phyloP scores from a whole-genome alignment of 2,329 filamentous ascomycete genomes.

The Penicillium brasilianum region DNA sequence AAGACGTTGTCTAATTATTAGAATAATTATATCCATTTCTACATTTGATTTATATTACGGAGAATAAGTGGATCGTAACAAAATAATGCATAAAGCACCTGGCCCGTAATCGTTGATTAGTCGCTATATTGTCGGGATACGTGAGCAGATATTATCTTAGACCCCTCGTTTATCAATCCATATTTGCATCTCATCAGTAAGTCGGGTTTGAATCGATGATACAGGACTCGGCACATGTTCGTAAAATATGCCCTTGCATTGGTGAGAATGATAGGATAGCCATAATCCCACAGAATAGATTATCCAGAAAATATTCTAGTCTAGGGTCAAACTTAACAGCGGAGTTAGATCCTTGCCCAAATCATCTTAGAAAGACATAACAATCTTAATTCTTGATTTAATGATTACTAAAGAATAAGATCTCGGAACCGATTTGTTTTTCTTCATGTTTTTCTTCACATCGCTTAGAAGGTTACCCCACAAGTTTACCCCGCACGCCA shows the following conservation, averaged over 20 bases:
- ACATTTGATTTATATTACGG: neutral
- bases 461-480: constrained; percentile 3
- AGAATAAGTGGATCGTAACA: neutral
- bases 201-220: neutral
- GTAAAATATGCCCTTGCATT: no score
- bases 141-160: neutral
- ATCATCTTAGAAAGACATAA: neutral
- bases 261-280: no score
- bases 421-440: neutral
- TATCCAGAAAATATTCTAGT: no score
- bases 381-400: no score
- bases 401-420: neutral
- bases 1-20: no score
- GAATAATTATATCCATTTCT: neutral
- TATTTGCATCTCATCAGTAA: neutral
- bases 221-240: no score
- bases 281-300: no score
- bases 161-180: neutral
- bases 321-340: no score
- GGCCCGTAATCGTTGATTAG: no score
- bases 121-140: neutral
- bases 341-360: neutral
- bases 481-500: constrained; percentile 1
- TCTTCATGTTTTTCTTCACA: neutral
- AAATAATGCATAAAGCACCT: no score